Base-by-base conservation (phyloP, 164 flowering plant genomes). In the Brasenia schreberi region DNA sequence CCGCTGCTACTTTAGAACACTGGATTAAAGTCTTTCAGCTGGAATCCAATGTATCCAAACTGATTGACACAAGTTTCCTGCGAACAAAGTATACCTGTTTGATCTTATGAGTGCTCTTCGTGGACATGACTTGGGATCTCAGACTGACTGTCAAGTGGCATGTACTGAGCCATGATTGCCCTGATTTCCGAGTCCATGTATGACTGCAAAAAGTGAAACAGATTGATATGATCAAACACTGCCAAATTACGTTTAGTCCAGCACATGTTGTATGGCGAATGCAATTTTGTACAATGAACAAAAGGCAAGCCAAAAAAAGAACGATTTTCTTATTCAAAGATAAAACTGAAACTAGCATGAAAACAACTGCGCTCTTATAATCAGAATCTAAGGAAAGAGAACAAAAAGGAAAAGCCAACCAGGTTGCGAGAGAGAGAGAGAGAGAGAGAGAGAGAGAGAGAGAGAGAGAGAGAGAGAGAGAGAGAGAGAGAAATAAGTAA, bases 181-280 rank as follows among this genome's bases (percentile, higher is more conserved):
- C 96, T 74, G 23, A 89, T 89, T 77, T 89, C 96, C 0, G 96
- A 85, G 70, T 89, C 96, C 96, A 89, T 89, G 81, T 89, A 89
- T 62, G 83, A 79, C 90, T 88, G 95, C 79, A 74, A 70, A 53
- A 66, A 39, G 43, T 61, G 19, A 60, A 19, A 6, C 62, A 61
- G 16, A 49, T 14, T 9, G 56, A 49, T 49, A 49, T 45, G 53
- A 45, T 49, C 56, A 49, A 14, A 49, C 39, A 33, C 39, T 33
- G 39, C 39, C 39, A 33, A 33, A 33, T 33, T 33, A 33, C 2
- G 39, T 33, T 33, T 1, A 33, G 39, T 33, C 39, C 39, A 33
- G 39, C 39, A 33, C 39, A 33, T 33, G 39, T 33, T 4, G 3
- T 33, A 33, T 33, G 39, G 39, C 39, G 39, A 33, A 3, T 33